Percentiles rank a stretch among this genome's conserved stretches.
These are phyloP conservation scores for Penicillium sp. DNA, from an alignment of 2,329 filamentous ascomycete genomes.

Conservation along the genomic window DNA sequence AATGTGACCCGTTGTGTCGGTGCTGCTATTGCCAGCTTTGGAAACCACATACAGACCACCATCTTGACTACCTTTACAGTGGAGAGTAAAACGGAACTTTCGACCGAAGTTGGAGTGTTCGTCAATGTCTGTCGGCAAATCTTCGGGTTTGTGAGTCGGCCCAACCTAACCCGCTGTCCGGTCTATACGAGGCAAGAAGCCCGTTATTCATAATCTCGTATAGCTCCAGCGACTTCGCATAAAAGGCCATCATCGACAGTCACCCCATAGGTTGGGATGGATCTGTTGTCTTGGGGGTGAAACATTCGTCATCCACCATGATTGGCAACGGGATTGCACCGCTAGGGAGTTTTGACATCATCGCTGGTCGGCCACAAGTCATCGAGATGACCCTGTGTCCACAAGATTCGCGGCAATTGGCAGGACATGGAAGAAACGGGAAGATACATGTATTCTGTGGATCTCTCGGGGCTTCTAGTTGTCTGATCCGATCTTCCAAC, in stretches of 20 bases:
- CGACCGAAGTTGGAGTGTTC: conserved; percentile 57
- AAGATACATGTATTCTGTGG: neutral
- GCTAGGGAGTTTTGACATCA: conserved; percentile 33
- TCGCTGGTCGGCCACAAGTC: conserved; percentile 38
- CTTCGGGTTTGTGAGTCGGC: conserved; percentile 53
- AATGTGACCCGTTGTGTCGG: conserved; percentile 58
- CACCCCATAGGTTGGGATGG: conserved; percentile 20
- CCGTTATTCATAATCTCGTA: conserved; percentile 39
- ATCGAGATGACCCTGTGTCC: conserved; percentile 36
- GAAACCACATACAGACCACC: conserved; percentile 61
- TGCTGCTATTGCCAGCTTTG: conserved; percentile 51
- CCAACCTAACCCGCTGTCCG: too few species aligned
- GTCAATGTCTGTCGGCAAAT: conserved; percentile 56
- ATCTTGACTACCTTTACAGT: conserved; percentile 60
- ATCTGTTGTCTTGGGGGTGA: conserved; percentile 17
- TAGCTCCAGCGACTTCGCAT: conserved; percentile 32
- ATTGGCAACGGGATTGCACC: conserved; percentile 30
- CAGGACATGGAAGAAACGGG: too few species aligned
- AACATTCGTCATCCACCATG: conserved; percentile 34
- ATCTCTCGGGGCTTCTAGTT: conserved; percentile 21
- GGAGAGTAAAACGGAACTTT: conserved; percentile 55
- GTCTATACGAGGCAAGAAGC: conserved; percentile 31
- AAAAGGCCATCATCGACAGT: conserved; percentile 34
- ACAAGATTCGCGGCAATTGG: too few species aligned
- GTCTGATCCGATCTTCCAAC: conserved; percentile 28